Base-by-base conservation (phyloP, 2,329 filamentous ascomycete genomes). In the Sclerotinia minor region DNA sequence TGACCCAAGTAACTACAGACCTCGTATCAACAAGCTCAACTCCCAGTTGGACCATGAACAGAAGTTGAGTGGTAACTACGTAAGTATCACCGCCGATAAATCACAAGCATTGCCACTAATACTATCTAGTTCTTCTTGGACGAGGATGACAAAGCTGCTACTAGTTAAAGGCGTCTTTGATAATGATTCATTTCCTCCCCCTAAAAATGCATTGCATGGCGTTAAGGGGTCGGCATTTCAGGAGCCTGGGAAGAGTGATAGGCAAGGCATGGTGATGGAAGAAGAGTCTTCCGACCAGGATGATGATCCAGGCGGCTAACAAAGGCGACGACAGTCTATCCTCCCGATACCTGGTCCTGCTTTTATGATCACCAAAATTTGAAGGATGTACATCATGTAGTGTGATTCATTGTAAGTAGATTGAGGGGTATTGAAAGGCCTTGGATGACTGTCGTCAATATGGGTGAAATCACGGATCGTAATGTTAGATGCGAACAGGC, bases 41-140 rank as follows among this genome's bases (percentile, higher is more conserved):
- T 95, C 91, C 78, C 95, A 99, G 83, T 87, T 98, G 74, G 95
- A 99, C 80, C 94, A 97, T 80, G 95, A 98, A 79, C 95, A 99
- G 85, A 99, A 99, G 85, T 75, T 93, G 76, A 82, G 81, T 72
- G 96, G 96, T 75, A 98, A 98, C 83, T 99, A 91, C 83, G 89
- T 92, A 84, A 84, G 89, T 86, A 58, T 19, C 35, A 70, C 67
- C 19, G 64, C 15, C 21, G 2, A 13, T 26, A 24, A 15, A 19
- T 58, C 13, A 53, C n/a, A 7, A 44, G 45, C 24, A 35, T 54
- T 4, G 9, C 69, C 71, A 67, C 70, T 67, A 67, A 68, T 55
- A 74, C 57, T 35, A n/a, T 64, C 5, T 32, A 92, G 89, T 97
- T 97, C 89, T 98, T 98, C 91, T 80, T 98, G 80, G 94, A 98